phyloP scores from a whole-genome alignment of 2,329 filamentous ascomycete genomes.

The Neocucurbitaria cava region DNA sequence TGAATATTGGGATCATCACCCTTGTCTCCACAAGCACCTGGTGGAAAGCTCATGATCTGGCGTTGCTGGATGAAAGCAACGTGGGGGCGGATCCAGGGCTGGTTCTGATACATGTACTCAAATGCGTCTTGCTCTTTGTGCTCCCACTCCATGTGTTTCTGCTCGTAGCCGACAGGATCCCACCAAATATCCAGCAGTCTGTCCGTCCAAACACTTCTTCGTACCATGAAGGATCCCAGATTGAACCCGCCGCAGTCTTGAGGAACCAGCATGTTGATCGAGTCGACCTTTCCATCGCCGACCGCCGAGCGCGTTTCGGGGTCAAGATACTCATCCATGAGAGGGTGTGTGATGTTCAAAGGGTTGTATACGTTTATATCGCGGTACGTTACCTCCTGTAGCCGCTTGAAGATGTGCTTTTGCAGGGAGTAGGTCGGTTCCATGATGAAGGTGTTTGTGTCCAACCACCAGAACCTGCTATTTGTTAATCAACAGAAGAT shows the following conservation, averaged over 20 bases:
- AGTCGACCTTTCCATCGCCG: conserved; percentile 78
- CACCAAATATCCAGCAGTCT: conserved; percentile 95
- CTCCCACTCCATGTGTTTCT: conserved; percentile 98
- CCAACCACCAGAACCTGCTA: conserved; percentile 99
- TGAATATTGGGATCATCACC: conserved; percentile 79
- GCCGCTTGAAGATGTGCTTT: conserved; percentile 83
- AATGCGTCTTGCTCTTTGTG: conserved; percentile 98
- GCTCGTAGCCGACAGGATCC: conserved; percentile 97
- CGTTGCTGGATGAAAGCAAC: conserved; percentile 90
- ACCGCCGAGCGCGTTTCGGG: conserved; percentile 71
- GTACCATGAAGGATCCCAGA: conserved; percentile 91
- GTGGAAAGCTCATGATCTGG: conserved; percentile 92
- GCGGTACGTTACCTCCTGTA: conserved; percentile 79
- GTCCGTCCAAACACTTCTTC: conserved; percentile 86
- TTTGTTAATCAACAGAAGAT: conserved; percentile 31
- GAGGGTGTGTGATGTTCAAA: conserved; percentile 88
- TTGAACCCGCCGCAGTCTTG: conserved; percentile 98
- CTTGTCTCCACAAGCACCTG: conserved; percentile 83
- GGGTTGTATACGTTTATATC: conserved; percentile 98
- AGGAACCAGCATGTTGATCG: conserved; percentile 85
- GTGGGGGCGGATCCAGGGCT: conserved; percentile 91
- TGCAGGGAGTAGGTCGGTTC: conserved; percentile 91
- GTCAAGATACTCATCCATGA: conserved; percentile 77
- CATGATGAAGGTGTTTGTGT: conserved; percentile 98
- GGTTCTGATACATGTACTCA: conserved; percentile 87